These are phyloP conservation scores for Rutstroemia sydowiana DNA, from an alignment of 2,329 filamentous ascomycete species.

Conservation along the genomic window DNA sequence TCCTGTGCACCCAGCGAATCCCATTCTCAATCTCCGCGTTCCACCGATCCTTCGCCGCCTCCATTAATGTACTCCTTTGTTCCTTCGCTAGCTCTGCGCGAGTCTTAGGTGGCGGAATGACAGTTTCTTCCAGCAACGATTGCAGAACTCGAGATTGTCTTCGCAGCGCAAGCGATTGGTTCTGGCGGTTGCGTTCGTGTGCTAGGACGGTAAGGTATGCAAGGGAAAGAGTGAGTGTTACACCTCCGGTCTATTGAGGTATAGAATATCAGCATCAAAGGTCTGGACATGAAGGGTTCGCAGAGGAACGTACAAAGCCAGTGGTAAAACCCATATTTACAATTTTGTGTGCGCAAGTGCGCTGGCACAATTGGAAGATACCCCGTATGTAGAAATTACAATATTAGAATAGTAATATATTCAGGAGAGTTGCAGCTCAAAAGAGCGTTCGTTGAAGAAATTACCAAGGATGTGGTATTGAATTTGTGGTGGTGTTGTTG, in stretches of 20 bases:
- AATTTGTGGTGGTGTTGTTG: slow-evolving; percentile 10
- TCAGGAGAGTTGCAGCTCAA: slow-evolving; percentile 16
- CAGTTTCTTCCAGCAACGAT: slow-evolving; percentile 42
- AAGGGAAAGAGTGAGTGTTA: slow-evolving; percentile 65
- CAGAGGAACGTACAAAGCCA: slow-evolving; percentile 56
- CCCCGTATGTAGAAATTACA: background rate
- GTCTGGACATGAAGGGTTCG: background rate
- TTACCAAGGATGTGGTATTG: slow-evolving; percentile 2
- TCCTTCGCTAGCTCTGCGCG: slow-evolving; percentile 44
- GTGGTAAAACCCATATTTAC: slow-evolving; percentile 61
- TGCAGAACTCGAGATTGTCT: slow-evolving; percentile 46
- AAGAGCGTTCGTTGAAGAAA: slow-evolving; percentile 13
- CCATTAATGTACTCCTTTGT: slow-evolving; percentile 49
- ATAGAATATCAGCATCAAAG: too few species aligned
- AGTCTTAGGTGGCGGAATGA: slow-evolving; percentile 41
- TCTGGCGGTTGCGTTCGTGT: slow-evolving; percentile 60
- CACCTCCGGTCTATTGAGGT: slow-evolving; percentile 56
- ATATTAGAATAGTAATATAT: slow-evolving; percentile 1
- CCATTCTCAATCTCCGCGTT: slow-evolving; percentile 64
- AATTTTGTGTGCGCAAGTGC: slow-evolving; percentile 13
- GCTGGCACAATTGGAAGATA: slow-evolving; percentile 3
- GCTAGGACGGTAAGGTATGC: slow-evolving; percentile 65
- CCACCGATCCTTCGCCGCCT: slow-evolving; percentile 70
- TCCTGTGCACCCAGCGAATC: slow-evolving; percentile 58
- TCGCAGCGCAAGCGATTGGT: slow-evolving; percentile 49